Evolutionary conservation across 441 rosid genomes (phyloP), one percentile per base, ranked within the genome.

Genomic region (Pelargonium australe): DNA sequence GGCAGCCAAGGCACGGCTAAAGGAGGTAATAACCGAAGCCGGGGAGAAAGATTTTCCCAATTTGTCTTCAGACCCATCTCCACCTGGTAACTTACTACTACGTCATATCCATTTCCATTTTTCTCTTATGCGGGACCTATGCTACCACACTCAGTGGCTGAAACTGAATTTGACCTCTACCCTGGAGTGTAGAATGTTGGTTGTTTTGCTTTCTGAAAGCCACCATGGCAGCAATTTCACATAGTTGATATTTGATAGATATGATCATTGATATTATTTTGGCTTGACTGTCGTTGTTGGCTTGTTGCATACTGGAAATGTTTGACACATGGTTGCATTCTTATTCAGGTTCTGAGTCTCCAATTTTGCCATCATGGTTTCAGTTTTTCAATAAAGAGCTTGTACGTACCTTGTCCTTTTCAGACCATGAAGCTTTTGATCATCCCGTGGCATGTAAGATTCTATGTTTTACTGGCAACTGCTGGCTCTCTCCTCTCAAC

Each of bases 371-470:
- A 13, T 72, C 94, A 45, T 92, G 99, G 99, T 92, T 95, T 85
- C 87, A 89, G 71, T 75, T 77, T 83, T 85, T 92, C 75, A 88
- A 92, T 69, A 82, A 84, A 77, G 96, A 92, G 85, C 96, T 92
- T 66, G 81, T 88, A 61, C 82, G 78, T 28, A 78, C 85, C 44
- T 81, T 86, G 71, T 87, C 97, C 4, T 95, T 95, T 72, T 87
- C 98, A 16, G 97, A 92, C 25, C 98, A 95, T 72, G 98, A 92
- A 85, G 91, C 99, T 69, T 92, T 90, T 78, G 99, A 95, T 70
- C 97, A 95, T 80, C 99, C 99, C 12, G 97, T 95, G 82, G 95
- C 97, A 67, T 95, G 98, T 95, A 87, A 84, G 96, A 73, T 73
- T 78, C 66, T 34, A 69, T 74, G 72, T 19, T 28, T 60, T 72